Evolutionary conservation across 352 stramenopile species (phyloP), one percentile per base, ranked within the genome.

Genomic region (Elongisporangium undulatum): DNA sequence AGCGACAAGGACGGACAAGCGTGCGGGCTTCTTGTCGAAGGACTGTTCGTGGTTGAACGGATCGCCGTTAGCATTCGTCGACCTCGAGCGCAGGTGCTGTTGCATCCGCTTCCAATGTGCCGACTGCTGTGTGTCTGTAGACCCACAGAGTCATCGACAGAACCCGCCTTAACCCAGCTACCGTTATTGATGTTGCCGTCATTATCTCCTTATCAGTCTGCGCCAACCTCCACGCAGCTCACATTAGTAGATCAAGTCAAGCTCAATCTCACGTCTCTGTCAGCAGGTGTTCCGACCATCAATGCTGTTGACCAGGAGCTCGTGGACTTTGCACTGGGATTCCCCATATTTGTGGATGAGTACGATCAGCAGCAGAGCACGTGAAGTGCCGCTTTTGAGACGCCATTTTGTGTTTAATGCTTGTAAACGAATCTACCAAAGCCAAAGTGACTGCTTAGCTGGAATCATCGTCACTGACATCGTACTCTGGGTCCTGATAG

Each of bases 381-480:
- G 34, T 45, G 12, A 45, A 15, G 26, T 4, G 26, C 5, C 12
- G 34, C 10, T 45, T 15, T 45, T 45, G 16, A 45, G 34, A 45
- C 16, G 2, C 4, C 9, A 45, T 45, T 45, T 45, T 4, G 34
- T 17, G 34, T 45, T 45, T 16, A 45, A 41, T 53, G 12, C 19
- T 51, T 29, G 21, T 2, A 38, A 39, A 21, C 23, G 10, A n/a
- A 38, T 10, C 19, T 15, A 19, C 16, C 22, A 58, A 48, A 20
- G 20, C 20, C n/a, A 24, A 49, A 38, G 24, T 3, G 1, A 12
- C 21, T 48, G 12, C 17, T 74, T 65, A 92, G 56, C 68, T 90
- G 62, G 82, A 92, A 51, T 94, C 82, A 20, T 94, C 84, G 56
- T 94, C 84, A 59, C 82, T 94, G 22, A 79, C 67, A 53, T 94